Evolutionary conservation across 176 grass and related monocot genomes (phyloP).

Genomic region (Chloris gayana): DNA sequence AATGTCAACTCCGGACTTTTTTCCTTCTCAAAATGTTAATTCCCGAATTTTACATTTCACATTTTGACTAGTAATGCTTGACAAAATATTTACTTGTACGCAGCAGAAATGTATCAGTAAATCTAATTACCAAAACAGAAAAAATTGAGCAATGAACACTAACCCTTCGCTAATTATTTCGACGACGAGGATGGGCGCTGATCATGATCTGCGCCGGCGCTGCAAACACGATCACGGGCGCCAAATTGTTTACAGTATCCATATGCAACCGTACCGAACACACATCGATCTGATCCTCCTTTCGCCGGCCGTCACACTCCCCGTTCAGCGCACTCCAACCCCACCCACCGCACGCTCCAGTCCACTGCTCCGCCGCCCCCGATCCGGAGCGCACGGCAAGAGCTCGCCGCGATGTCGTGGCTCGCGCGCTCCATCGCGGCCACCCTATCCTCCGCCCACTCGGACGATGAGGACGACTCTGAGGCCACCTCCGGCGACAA

Average conservation of each 20-base stretch:
- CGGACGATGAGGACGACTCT: slow-evolving; percentile 33
- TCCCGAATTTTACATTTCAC: no score
- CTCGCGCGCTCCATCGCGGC: slow-evolving; percentile 51
- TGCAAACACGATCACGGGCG: not conserved
- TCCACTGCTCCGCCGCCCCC: slow-evolving; percentile 16
- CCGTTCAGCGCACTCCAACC: not conserved
- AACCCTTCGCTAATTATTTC: no score
- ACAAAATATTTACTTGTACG: no score
- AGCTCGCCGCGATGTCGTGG: slow-evolving; percentile 60
- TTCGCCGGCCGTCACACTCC: slow-evolving; percentile 6
- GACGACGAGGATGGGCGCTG: not conserved
- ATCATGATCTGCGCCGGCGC: not conserved
- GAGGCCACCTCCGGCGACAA: slow-evolving; percentile 11
- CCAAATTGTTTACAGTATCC: not conserved
- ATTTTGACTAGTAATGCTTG: no score
- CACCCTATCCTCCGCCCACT: slow-evolving; percentile 45
- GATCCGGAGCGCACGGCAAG: not conserved
- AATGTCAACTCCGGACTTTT: no score
- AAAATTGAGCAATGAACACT: no score
- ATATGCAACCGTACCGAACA: slow-evolving; percentile 7
- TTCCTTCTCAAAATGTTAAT: no score
- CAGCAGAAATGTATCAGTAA: no score
- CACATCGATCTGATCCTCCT: not conserved
- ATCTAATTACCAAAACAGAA: no score
- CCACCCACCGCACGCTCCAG: slow-evolving; percentile 7